These are phyloP conservation scores for Cladosporium halotolerans DNA, from an alignment of 2,329 filamentous ascomycete genomes.

Conservation along the genomic window DNA sequence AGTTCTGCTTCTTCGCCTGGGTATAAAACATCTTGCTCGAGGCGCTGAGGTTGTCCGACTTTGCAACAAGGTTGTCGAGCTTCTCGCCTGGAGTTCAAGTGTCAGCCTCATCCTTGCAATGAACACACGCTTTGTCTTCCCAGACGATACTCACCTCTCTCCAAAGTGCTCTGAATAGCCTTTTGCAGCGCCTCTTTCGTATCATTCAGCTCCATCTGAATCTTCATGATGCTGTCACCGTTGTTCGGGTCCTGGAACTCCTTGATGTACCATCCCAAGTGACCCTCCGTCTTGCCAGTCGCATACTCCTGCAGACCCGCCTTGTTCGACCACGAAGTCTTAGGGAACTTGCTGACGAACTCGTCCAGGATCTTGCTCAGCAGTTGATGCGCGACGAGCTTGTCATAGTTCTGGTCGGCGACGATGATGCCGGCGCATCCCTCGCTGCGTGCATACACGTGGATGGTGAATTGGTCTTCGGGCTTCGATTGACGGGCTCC, in stretches of 20 bases:
- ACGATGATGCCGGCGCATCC: conserved; percentile 34
- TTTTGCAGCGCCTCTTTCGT: conserved; percentile 97
- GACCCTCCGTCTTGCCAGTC: conserved; percentile 1
- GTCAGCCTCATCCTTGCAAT: not conserved
- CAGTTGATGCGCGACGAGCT: conserved; percentile 69
- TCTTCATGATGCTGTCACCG: conserved; percentile 76
- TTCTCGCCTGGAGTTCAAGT: conserved; percentile 61
- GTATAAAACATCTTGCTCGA: conserved; percentile 98
- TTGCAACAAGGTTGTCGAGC: conserved; percentile 87
- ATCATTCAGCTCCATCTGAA: conserved; percentile 93
- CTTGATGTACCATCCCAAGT: conserved; percentile 49
- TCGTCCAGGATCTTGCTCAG: conserved; percentile 83
- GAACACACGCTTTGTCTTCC: not conserved
- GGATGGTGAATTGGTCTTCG: conserved; percentile 66
- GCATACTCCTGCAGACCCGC: conserved; percentile 70
- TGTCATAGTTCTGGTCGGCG: conserved; percentile 14
- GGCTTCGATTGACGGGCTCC: conserved; percentile 81
- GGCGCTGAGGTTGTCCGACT: conserved; percentile 82
- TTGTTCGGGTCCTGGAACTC: conserved; percentile 83
- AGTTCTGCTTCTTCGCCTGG: conserved; percentile 58
- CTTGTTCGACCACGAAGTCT: conserved; percentile 56
- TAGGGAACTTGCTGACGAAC: conserved; percentile 71
- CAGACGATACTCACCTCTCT: conserved; percentile 54
- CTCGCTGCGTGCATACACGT: conserved; percentile 41
- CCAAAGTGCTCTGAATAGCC: conserved; percentile 82